Percentiles rank a stretch among this genome's conserved stretches.
Conservation (phyloP, 2,329 filamentous ascomycete species). For the Fusarium metavorans region DNA sequence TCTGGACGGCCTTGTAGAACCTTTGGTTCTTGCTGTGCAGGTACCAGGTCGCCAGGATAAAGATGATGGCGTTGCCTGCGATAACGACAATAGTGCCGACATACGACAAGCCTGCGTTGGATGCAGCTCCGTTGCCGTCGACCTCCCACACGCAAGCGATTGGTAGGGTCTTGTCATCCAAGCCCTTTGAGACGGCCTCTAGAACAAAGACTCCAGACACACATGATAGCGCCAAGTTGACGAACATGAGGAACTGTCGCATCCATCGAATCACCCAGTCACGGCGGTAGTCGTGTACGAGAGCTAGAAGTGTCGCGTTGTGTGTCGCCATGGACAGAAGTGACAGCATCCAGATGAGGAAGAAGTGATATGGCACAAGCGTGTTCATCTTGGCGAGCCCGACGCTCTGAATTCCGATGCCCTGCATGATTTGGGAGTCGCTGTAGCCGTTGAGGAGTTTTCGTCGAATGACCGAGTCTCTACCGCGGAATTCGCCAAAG, state of each 20-base stretch:
- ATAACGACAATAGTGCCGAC: constrained; percentile 73
- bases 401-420: constrained; percentile 75
- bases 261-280: constrained; percentile 77
- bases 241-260: constrained; percentile 73
- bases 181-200: constrained; percentile 63
- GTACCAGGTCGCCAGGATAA: constrained; percentile 72
- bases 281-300: constrained; percentile 74
- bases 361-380: constrained; percentile 77
- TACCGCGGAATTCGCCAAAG: constrained; percentile 62
- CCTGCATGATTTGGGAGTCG: constrained; percentile 77
- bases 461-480: constrained; percentile 66
- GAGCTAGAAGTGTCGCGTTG: constrained; percentile 72
- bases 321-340: constrained; percentile 74
- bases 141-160: constrained; percentile 71
- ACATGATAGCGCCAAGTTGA: constrained; percentile 70
- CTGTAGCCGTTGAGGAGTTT: constrained; percentile 75
- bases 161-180: constrained; percentile 66
- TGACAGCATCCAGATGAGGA: constrained; percentile 77
- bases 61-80: constrained; percentile 68
- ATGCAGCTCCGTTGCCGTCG: constrained; percentile 49
- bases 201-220: constrained; percentile 69
- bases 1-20: constrained; percentile 67
- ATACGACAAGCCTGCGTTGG: constrained; percentile 61
- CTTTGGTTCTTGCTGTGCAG: constrained; percentile 66
- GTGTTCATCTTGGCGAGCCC: constrained; percentile 69